A percentile compares a stretch with the other conserved stretches of the same genome.
Conservation (phyloP, 768 basidiomycete genomes). For the Lactarius hatsudake region DNA sequence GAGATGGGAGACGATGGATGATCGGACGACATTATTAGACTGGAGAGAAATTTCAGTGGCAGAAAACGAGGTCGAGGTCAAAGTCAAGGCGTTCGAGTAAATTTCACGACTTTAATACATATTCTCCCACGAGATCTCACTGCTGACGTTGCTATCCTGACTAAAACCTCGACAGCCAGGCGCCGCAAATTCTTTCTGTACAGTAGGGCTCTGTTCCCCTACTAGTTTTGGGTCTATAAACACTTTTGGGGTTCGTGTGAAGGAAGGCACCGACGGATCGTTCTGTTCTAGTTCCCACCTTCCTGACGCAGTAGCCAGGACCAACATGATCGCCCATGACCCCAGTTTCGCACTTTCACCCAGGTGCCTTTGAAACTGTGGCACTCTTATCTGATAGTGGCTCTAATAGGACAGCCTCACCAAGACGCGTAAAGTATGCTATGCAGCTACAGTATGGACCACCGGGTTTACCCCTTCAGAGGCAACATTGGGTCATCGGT, state of each 20-base stretch:
- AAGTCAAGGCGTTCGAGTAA: not conserved
- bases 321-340: no score
- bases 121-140: constrained; percentile 15
- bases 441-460: constrained; percentile 43
- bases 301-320: no score
- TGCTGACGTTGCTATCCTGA: not conserved
- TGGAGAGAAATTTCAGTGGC: not conserved
- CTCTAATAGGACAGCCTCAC: constrained; percentile 48
- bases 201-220: constrained; percentile 18
- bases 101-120: not conserved
- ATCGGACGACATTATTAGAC: constrained; percentile 17
- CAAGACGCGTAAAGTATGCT: constrained; percentile 66
- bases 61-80: constrained; percentile 2
- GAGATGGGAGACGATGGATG: constrained; percentile 7
- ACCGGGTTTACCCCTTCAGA: constrained; percentile 35
- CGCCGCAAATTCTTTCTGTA: not conserved
- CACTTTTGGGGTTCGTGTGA: not conserved
- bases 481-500: no score
- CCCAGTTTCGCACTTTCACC: constrained; percentile 36
- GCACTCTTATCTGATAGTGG: constrained; percentile 52
- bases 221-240: constrained; percentile 9
- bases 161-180: not conserved
- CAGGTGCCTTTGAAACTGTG: constrained; percentile 36
- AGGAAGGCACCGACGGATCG: constrained; percentile 30
- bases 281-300: constrained; percentile 44